Base-by-base conservation (phyloP, 1,284 basidiomycete species). In the Tylopilus orsonianus region DNA sequence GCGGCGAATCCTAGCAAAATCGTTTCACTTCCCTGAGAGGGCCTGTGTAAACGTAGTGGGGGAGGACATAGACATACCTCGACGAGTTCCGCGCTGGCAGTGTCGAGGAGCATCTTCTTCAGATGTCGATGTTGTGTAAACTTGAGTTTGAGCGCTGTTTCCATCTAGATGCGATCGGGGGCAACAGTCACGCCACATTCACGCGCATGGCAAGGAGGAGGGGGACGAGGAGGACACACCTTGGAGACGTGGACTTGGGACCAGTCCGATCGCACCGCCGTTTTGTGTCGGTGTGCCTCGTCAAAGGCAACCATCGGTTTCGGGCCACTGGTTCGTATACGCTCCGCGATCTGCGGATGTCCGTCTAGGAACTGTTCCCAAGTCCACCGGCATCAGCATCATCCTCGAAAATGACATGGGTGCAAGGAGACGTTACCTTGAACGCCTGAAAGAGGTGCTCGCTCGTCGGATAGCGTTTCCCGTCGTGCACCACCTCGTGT, bases 371-470 rank as follows among this genome's bases (percentile, higher is more conserved):
- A 69, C 67, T 69, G 37, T 19, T 35, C 26, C 2, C 30, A 20
- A 35, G 41, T 8, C 14, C 10, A n/a, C 26, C 12, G 18, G 10
- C 26, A 39, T 57, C 46, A 60, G 47, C n/a, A 27, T 24, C 23
- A 16, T 12, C n/a, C n/a, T n/a, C n/a, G n/a, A n/a, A n/a, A n/a
- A n/a, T n/a, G n/a, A 5, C 27, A 5, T 14, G 13, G 20, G 7
- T 12, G 10, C 12, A 22, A 8, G 20, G 23, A 13, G 8, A 18
- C 6, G 8, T 14, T 33, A 81, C 82, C 64, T 84, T 83, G 70
- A 83, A 79, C 0, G 82, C 81, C 54, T 83, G 82, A 56, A 83
- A 83, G n/a, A 84, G 71, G 59, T 85, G 81, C 56, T 84, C 81
- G 61, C 80, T 81, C 6, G 82, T 85, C 0, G 81, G 81, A 54